A percentile compares a stretch with the other conserved stretches of the same genome.
phyloP scores from a whole-genome alignment of 306 rosid species.

The Malus fusca region DNA sequence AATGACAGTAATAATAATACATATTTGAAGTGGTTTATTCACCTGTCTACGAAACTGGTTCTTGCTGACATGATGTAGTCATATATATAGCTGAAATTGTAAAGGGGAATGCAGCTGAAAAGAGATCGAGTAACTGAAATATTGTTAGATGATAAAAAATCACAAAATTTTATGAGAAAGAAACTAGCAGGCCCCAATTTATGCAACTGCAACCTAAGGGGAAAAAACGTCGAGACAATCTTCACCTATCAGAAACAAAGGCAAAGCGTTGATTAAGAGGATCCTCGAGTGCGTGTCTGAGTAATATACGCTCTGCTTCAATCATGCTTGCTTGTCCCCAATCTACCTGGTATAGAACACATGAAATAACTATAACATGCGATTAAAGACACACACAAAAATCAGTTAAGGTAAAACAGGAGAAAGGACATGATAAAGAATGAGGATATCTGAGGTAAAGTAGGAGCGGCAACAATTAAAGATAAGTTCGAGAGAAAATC shows the following conservation, averaged over 20 bases:
- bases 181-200: not conserved
- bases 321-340: conserved; percentile 99
- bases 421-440: no score
- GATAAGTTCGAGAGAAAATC: no score
- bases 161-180: not conserved
- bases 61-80: conserved; percentile 81
- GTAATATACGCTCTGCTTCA: conserved; percentile 85
- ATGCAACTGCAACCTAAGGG: not conserved
- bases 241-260: conserved; percentile 97
- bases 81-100: conserved; percentile 90
- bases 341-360: conserved; percentile 68
- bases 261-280: conserved; percentile 83
- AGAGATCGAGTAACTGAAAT: conserved; percentile 59
- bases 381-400: not conserved
- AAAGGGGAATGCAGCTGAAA: conserved; percentile 94
- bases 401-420: not conserved
- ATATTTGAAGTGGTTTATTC: conserved; percentile 4
- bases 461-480: no score
- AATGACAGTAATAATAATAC: not conserved
- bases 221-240: conserved; percentile 24
- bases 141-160: conserved; percentile 33
- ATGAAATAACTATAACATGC: conserved; percentile 18
- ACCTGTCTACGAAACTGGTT: conserved; percentile 98
- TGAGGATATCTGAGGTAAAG: no score
- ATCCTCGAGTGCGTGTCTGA: conserved; percentile 74